phyloP scores from a whole-genome alignment of 495 filamentous ascomycete genomes.

The Penicillium daleae region DNA sequence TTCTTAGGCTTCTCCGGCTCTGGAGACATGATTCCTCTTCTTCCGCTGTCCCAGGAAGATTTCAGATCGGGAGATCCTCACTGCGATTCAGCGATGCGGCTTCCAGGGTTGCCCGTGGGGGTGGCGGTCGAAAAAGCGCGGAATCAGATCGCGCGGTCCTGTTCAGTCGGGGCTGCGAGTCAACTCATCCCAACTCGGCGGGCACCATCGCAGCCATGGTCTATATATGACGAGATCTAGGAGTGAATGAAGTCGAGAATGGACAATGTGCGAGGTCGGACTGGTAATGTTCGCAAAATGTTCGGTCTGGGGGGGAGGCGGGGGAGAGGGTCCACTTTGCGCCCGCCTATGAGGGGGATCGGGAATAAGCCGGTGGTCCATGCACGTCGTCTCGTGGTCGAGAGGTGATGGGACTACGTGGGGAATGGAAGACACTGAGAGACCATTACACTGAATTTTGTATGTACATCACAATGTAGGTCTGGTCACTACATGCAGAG shows the following conservation, averaged over 20 bases:
- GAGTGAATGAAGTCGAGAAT: neutral
- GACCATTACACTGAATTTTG: conserved; percentile 2
- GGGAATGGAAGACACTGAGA: neutral
- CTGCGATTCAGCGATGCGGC: neutral
- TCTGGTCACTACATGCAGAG: neutral
- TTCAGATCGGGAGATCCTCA: neutral
- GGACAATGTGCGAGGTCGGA: neutral
- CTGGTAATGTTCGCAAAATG: conserved; percentile 13
- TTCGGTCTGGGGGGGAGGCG: conserved; percentile 15
- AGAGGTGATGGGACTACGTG: neutral
- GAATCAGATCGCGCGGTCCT: conserved; percentile 7
- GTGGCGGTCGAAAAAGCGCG: conserved; percentile 6
- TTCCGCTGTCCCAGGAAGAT: neutral
- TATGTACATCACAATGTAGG: conserved; percentile 7
- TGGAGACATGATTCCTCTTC: conserved; percentile 29
- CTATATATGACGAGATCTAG: neutral
- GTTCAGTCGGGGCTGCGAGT: neutral
- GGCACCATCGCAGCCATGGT: conserved; percentile 7
- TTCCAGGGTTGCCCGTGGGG: conserved; percentile 4
- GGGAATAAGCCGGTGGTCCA: conserved; percentile 20
- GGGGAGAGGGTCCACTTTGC: conserved; percentile 26
- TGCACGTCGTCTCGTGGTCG: neutral
- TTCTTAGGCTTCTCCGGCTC: conserved; percentile 42
- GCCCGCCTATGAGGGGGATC: conserved; percentile 23
- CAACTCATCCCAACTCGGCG: conserved; percentile 16